Evolutionary conservation across 768 basidiomycete genomes (phyloP).

Genomic region (Boletellus ananas): DNA sequence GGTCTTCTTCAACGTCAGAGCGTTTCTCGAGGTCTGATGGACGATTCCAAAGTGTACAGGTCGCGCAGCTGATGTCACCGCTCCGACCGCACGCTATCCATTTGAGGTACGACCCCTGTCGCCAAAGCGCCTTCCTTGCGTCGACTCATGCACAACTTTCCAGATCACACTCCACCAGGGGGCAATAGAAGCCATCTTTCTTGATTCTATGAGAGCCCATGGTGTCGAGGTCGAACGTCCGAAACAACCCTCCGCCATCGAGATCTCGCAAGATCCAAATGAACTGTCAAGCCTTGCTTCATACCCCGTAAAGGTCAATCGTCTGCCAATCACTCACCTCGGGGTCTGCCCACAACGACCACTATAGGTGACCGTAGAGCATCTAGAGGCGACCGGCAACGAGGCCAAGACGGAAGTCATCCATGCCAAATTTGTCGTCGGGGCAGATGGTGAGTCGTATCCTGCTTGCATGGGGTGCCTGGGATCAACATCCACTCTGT

Average conservation of each 20-base stretch:
- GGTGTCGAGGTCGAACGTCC: constrained; percentile 37
- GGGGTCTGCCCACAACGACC: neutral
- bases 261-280: constrained; percentile 34
- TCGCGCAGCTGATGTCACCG: constrained; percentile 58
- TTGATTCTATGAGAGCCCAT: constrained; percentile 35
- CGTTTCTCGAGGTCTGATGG: neutral
- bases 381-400: constrained; percentile 23
- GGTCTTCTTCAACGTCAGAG: neutral
- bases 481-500: neutral
- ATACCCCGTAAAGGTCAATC: constrained; percentile 30
- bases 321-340: neutral
- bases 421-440: constrained; percentile 34
- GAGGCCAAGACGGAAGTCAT: constrained; percentile 31
- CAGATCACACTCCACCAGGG: constrained; percentile 39
- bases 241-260: constrained; percentile 28
- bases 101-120: constrained; percentile 50
- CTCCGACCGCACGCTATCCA: constrained; percentile 62
- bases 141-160: neutral
- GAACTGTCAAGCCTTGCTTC: constrained; percentile 32
- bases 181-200: constrained; percentile 40
- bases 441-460: constrained; percentile 30
- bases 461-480: neutral
- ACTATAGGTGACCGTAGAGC: constrained; percentile 23
- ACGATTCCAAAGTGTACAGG: constrained; percentile 48
- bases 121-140: neutral